A percentile compares a stretch with the other conserved stretches of the same genome.
Conservation (phyloP, 2,329 filamentous ascomycete genomes). For the Myriangium duriaei region DNA sequence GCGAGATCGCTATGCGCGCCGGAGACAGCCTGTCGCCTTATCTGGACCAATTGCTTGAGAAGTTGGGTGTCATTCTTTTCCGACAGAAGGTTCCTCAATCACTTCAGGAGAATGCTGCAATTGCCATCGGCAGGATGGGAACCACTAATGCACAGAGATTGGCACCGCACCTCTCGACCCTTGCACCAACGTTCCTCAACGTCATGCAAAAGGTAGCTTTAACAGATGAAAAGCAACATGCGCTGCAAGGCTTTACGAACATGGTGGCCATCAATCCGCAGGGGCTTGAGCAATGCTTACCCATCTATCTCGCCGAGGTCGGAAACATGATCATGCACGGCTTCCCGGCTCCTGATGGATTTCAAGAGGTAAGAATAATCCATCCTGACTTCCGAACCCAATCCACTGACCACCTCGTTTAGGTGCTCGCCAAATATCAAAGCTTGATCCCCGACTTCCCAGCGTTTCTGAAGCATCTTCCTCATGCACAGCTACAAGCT, state of each 20-base stretch:
- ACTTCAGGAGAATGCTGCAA: constrained; percentile 85
- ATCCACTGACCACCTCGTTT: constrained; percentile 2
- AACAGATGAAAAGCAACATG: constrained; percentile 88
- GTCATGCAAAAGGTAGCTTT: constrained; percentile 75
- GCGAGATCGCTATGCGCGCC: constrained; percentile 78
- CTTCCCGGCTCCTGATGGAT: constrained; percentile 52
- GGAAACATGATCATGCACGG: constrained; percentile 55
- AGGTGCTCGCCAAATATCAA: constrained; percentile 44
- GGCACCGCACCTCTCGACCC: constrained; percentile 65
- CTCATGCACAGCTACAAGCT: constrained; percentile 30
- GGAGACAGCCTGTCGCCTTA: constrained; percentile 62
- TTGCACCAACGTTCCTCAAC: constrained; percentile 69
- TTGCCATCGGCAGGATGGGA: constrained; percentile 79
- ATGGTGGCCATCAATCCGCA: constrained; percentile 78
- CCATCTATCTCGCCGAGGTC: constrained; percentile 73
- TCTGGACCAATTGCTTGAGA: constrained; percentile 62
- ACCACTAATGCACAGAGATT: constrained; percentile 64
- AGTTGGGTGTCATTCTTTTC: constrained; percentile 69
- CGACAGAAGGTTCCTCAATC: constrained; percentile 77
- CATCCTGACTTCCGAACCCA: constrained; percentile 14
- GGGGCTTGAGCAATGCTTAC: constrained; percentile 76
- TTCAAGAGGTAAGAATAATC: constrained; percentile 55
- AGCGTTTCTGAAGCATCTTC: constrained; percentile 36
- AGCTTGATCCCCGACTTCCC: constrained; percentile 42
- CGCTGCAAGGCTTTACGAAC: constrained; percentile 79